Evolutionary conservation across 768 basidiomycete species (phyloP).

Genomic region (Suillus americanus): DNA sequence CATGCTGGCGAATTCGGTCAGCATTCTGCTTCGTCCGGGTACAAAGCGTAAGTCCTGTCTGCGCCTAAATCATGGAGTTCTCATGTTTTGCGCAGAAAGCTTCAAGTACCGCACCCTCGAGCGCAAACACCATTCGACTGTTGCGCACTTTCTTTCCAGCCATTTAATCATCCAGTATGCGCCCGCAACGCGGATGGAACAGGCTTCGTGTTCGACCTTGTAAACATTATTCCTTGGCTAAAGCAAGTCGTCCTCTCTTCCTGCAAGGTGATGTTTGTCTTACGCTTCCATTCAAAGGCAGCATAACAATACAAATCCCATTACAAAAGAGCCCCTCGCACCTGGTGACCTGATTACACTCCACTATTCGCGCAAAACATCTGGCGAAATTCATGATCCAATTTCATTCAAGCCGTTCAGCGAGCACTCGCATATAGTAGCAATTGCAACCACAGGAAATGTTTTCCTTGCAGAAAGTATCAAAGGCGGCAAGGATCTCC

Average conservation of each 20-base stretch:
- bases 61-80: conserved; percentile 10
- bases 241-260: conserved; percentile 53
- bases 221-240: conserved; percentile 93
- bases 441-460: conserved; percentile 87
- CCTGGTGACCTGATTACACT: conserved; percentile 78
- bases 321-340: conserved; percentile 68
- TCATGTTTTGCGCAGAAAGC: conserved; percentile 47
- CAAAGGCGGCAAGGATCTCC: conserved; percentile 82
- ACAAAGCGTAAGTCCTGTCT: conserved; percentile 52
- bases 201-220: conserved; percentile 81
- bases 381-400: conserved; percentile 90
- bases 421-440: conserved; percentile 93
- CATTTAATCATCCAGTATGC: conserved; percentile 86
- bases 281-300: conserved; percentile 46
- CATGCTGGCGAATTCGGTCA: conserved; percentile 79
- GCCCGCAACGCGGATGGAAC: conserved; percentile 81
- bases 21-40: conserved; percentile 78
- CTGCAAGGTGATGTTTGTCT: conserved; percentile 10
- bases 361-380: conserved; percentile 79
- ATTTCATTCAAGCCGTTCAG: conserved; percentile 98
- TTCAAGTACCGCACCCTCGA: conserved; percentile 63
- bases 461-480: conserved; percentile 92
- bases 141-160: conserved; percentile 89
- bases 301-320: conserved; percentile 77
- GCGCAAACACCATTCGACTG: conserved; percentile 83